A percentile compares a stretch with the other conserved stretches of the same genome.
Evolutionary conservation across 2,329 filamentous ascomycete species (phyloP).

Genomic region (Fusarium pininemorale): DNA sequence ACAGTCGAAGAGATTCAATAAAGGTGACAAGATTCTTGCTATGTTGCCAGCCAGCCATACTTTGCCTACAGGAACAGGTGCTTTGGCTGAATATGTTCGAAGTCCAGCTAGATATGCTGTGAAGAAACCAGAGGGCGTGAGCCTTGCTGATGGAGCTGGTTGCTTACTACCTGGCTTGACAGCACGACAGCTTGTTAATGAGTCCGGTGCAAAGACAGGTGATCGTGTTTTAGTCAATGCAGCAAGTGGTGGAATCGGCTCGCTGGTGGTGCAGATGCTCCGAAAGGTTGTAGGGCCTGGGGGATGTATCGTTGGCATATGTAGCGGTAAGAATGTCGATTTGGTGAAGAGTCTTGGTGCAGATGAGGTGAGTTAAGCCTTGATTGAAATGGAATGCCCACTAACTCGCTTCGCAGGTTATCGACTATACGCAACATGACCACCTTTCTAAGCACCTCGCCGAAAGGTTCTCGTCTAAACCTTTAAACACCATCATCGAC

Average conservation of each 20-base stretch:
- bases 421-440: not conserved
- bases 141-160: conserved; percentile 49
- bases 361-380: not conserved
- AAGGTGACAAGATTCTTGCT: not conserved
- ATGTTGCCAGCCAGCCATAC: conserved; percentile 1
- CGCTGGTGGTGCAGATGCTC: not conserved
- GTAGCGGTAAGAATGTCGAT: not conserved
- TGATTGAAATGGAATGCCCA: not conserved
- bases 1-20: conserved; percentile 6
- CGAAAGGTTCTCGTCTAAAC: not conserved
- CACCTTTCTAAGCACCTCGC: not conserved
- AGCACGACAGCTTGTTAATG: conserved; percentile 50
- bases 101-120: conserved; percentile 48
- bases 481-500: not conserved
- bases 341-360: not conserved
- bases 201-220: conserved; percentile 47
- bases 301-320: not conserved
- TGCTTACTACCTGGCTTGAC: conserved; percentile 52
- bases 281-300: not conserved
- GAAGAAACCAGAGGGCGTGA: conserved; percentile 44
- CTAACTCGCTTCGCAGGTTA: not conserved
- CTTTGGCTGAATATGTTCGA: conserved; percentile 52
- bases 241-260: conserved; percentile 1
- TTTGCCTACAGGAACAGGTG: conserved; percentile 45
- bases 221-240: not conserved